A percentile compares a stretch with the other conserved stretches of the same genome.
These are phyloP conservation scores for Chlorella sp. DNA, from an alignment of 139 green algal species.

Conservation along the genomic window DNA sequence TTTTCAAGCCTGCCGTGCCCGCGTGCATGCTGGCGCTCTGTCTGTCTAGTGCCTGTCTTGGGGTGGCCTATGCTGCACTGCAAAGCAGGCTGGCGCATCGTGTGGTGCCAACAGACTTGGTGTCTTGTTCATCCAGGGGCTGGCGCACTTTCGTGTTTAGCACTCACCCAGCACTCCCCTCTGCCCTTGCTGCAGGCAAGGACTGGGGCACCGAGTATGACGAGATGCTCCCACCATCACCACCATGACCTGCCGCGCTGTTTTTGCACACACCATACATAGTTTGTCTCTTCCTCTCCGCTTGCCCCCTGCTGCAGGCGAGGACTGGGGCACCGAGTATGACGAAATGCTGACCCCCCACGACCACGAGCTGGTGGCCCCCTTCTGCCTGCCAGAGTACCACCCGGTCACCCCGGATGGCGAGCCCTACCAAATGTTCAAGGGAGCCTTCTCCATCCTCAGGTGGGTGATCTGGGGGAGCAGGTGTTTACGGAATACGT, in stretches of 20 bases:
- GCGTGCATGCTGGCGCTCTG: no score
- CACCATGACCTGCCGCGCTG: no score
- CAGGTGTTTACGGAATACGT: background rate
- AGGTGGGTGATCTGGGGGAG: background rate
- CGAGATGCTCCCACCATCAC: constrained; percentile 1
- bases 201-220: constrained; percentile 24
- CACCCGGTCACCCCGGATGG: constrained; percentile 8
- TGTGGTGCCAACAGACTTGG: no score
- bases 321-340: constrained; percentile 25
- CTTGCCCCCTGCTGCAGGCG: background rate
- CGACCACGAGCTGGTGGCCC: constrained; percentile 27
- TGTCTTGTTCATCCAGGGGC: no score
- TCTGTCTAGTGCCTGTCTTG: no score
- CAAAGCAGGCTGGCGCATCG: no score
- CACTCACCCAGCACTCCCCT: background rate
- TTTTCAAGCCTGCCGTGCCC: no score
- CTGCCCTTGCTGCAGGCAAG: background rate
- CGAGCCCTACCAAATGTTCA: constrained; percentile 31
- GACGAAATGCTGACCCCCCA: background rate
- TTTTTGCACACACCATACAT: no score
- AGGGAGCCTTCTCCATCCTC: constrained; percentile 31
- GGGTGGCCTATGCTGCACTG: no score
- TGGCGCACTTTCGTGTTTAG: no score
- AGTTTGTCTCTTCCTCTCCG: background rate
- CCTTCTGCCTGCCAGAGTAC: constrained; percentile 34